Evolutionary conservation across 192 early-diverging fungal genomes (phyloP).

Genomic region (Phlyctochytrium arcticum): DNA sequence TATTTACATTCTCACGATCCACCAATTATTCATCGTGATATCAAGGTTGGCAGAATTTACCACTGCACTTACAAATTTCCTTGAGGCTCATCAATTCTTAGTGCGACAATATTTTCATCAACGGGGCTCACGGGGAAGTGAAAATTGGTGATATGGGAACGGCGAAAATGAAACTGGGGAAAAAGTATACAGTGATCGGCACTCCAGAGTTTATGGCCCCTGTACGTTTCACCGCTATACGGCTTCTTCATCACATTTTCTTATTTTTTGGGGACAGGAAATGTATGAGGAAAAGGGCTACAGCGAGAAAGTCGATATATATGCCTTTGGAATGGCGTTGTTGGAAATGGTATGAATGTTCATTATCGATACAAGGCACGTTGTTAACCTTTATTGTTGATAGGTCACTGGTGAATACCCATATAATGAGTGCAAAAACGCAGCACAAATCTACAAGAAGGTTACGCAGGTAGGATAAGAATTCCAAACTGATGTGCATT

Average conservation of each 20-base stretch:
- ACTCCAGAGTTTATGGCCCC: slow-evolving; percentile 83
- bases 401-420: slow-evolving; percentile 76
- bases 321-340: slow-evolving; percentile 81
- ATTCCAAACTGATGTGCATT: not conserved
- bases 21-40: slow-evolving; percentile 78
- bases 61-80: not conserved
- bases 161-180: slow-evolving; percentile 80
- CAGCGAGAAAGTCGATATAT: slow-evolving; percentile 80
- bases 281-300: slow-evolving; percentile 83
- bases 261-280: no score
- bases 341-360: slow-evolving; percentile 65
- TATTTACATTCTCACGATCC: slow-evolving; percentile 75
- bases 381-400: not conserved
- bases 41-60: slow-evolving; percentile 44
- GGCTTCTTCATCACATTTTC: no score
- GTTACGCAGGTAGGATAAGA: slow-evolving; percentile 50
- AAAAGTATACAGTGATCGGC: slow-evolving; percentile 83
- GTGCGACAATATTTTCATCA: slow-evolving; percentile 85
- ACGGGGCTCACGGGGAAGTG: slow-evolving; percentile 77
- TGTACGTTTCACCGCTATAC: no score
- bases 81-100: not conserved
- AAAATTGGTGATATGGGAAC: slow-evolving; percentile 85
- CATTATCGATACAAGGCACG: not conserved
- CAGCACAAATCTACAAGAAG: slow-evolving; percentile 74
- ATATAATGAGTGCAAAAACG: slow-evolving; percentile 77